Base-by-base conservation (phyloP, 768 basidiomycete genomes). In the Jaapia argillacea region DNA sequence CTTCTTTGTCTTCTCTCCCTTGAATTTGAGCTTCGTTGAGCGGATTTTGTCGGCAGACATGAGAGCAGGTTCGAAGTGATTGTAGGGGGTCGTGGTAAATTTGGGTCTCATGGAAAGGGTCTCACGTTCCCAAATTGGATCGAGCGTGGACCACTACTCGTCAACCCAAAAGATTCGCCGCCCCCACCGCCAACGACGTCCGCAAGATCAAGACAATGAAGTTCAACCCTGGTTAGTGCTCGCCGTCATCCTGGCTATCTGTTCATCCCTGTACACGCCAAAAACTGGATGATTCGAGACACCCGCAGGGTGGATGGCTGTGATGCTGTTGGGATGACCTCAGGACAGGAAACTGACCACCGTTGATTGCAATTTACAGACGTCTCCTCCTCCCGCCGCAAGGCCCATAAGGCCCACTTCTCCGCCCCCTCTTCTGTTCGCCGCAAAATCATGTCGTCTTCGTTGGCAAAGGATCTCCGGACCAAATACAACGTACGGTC, bases 391-490 rank as follows among this genome's bases (percentile, higher is more conserved):
- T 90, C 89, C 58, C 82, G 92, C 64, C 89, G 96, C 79, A 98
- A 97, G 80, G 79, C 84, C 58, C 90, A 92, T 73, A 97, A 96
- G 80, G 86, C 86, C 54, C 96, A 99, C 77, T 97, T 98, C 69
- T 75, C 75, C 42, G 94, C 94, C 35, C 89, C 94, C 40, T 97
- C 94, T 36, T 91, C 88, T 40, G 72, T 89, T 57, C 88, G 94
- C 65, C 84, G 96, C 65, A 92, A 88, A 71, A 92, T 98, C 57
- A 97, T 99, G 96, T 91, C 88, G 51, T 90, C 94, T 46, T 72
- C 92, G 41, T 80, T 99, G 47, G 83, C 87, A 48, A 97, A 96
- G 74, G 94, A 97, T 58, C 83, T 99, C 56, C 81, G 92, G 52
- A 70, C 62, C 63, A 90, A 97, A 72, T 72, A 98, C 75, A 84